A percentile compares a stretch with the other conserved stretches of the same genome.
phyloP scores from a whole-genome alignment of 495 filamentous ascomycete genomes.

The Podospora pseudoanserina region DNA sequence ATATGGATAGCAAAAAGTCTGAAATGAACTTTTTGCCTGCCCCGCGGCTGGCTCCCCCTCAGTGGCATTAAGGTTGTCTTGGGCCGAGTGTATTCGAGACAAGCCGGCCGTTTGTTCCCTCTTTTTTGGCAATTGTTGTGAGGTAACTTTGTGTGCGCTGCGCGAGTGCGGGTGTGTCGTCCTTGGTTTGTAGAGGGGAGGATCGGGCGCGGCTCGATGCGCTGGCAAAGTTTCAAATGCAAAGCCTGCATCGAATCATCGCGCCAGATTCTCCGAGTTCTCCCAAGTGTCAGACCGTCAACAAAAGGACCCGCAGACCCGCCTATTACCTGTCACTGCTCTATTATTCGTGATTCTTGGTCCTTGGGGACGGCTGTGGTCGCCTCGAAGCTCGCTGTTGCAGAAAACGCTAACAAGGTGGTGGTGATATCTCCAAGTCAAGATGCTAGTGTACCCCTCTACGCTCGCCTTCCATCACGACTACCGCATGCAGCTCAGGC shows the following conservation, averaged over 20 bases:
- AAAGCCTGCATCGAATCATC: constrained; percentile 26
- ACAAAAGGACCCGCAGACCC: constrained; percentile 5
- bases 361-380: neutral
- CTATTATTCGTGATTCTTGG: neutral
- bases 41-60: too few relatives aligned
- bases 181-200: constrained; percentile 17
- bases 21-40: neutral
- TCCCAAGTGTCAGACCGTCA: constrained; percentile 15
- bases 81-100: neutral
- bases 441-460: constrained; percentile 1
- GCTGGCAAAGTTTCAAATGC: constrained; percentile 38
- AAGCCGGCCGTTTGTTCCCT: neutral
- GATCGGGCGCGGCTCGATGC: constrained; percentile 29
- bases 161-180: constrained; percentile 3
- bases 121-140: neutral
- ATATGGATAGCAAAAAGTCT: too few relatives aligned
- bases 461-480: constrained; percentile 7
- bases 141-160: neutral
- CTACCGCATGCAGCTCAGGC: constrained; percentile 1
- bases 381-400: neutral
- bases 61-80: constrained; percentile 10
- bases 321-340: constrained; percentile 3
- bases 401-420: neutral
- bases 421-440: neutral
- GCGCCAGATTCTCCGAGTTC: constrained; percentile 11